Conservation (phyloP, 306 rosid species). For the Acacia confusa region DNA sequence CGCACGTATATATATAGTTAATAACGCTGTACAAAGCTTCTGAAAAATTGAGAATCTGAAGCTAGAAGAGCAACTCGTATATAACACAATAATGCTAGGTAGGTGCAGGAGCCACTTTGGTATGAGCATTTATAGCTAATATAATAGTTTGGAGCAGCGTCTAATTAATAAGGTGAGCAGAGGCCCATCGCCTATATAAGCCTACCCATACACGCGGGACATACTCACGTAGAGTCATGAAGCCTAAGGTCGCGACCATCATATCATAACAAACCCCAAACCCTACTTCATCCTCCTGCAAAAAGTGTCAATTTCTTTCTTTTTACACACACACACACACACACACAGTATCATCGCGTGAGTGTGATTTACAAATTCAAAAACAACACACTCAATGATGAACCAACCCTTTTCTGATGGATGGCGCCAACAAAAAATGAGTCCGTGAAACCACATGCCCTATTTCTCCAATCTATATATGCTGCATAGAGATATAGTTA, state of each 20-base stretch:
- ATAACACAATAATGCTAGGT: background rate
- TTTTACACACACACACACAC: background rate
- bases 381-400: background rate
- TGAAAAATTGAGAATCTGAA: background rate
- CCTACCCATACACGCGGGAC: background rate
- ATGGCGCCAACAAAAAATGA: background rate
- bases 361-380: background rate
- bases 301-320: background rate
- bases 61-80: too few relatives aligned
- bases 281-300: background rate
- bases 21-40: background rate
- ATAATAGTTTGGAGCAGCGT: background rate
- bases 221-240: background rate
- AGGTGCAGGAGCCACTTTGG: background rate
- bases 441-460: slow-evolving; percentile 3
- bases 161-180: background rate
- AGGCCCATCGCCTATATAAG: slow-evolving; percentile 18
- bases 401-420: background rate
- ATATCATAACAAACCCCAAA: slow-evolving; percentile 13
- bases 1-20: too few relatives aligned
- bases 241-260: slow-evolving; percentile 9
- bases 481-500: background rate
- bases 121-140: background rate
- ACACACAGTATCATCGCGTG: background rate
- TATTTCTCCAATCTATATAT: background rate